Evolutionary conservation across 192 early-diverging fungal species (phyloP).

Genomic region (Podila horticola): DNA sequence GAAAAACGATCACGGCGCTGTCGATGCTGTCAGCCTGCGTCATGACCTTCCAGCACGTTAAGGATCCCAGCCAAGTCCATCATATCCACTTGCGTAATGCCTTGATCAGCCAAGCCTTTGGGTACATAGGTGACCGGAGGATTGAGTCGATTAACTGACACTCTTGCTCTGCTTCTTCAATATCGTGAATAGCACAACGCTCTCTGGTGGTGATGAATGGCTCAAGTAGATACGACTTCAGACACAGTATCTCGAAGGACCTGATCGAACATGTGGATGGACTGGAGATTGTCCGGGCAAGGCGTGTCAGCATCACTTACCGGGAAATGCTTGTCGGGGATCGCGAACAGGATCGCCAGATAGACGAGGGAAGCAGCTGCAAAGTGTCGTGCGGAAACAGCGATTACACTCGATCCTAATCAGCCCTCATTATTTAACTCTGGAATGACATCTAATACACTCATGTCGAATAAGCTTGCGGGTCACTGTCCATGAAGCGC

Average conservation of each 20-base stretch:
- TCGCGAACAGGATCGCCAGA: background rate
- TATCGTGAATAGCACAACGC: conserved; percentile 56
- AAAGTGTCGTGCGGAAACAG: too few relatives aligned
- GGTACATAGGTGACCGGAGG: background rate
- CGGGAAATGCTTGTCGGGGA: conserved; percentile 33
- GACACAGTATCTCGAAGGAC: conserved; percentile 76
- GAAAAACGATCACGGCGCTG: conserved; percentile 64
- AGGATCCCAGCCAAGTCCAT: conserved; percentile 22
- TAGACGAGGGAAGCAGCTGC: background rate
- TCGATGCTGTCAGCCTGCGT: conserved; percentile 72
- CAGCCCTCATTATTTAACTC: too few relatives aligned
- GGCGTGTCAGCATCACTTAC: conserved; percentile 73
- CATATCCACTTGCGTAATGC: conserved; percentile 53
- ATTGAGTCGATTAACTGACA: background rate
- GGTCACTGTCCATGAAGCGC: too few relatives aligned
- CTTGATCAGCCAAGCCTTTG: too few relatives aligned
- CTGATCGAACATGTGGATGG: conserved; percentile 54
- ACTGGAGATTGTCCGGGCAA: conserved; percentile 58
- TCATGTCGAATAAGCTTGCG: too few relatives aligned
- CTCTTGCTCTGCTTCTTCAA: background rate
- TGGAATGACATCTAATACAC: too few relatives aligned
- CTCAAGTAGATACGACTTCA: conserved; percentile 65
- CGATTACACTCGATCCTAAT: too few relatives aligned
- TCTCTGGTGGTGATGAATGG: conserved; percentile 68
- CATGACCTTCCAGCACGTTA: conserved; percentile 66